phyloP scores from a whole-genome alignment of 1,139 yeast genomes.

The Hemisphaericaspora subhashii region DNA sequence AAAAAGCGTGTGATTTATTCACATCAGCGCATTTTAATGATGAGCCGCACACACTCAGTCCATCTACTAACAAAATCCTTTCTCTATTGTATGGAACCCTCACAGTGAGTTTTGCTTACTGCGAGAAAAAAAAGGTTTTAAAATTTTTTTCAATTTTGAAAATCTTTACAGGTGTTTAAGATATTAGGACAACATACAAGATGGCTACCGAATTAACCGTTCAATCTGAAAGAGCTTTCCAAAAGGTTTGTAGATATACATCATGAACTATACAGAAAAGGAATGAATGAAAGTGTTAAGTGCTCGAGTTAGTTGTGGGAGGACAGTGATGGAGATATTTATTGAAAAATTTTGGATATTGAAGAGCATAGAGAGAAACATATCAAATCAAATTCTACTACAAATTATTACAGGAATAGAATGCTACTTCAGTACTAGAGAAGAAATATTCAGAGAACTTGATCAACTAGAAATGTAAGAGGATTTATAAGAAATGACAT shows the following conservation, averaged over 20 bases:
- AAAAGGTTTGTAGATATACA: constrained; percentile 73
- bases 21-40: not conserved
- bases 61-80: not conserved
- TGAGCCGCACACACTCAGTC: constrained; percentile 1
- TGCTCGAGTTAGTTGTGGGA: too few species aligned
- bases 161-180: not conserved
- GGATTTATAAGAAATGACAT: too few species aligned
- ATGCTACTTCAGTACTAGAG: too few species aligned
- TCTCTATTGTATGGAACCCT: constrained; percentile 1
- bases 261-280: not conserved
- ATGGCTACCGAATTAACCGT: constrained; percentile 99
- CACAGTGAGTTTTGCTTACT: not conserved
- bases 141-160: constrained; percentile 2
- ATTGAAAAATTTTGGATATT: too few species aligned
- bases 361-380: too few species aligned
- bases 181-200: constrained; percentile 5
- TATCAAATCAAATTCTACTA: too few species aligned
- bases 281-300: not conserved
- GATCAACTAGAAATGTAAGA: too few species aligned
- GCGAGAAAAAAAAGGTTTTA: not conserved
- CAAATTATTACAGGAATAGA: too few species aligned
- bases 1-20: not conserved
- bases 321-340: too few species aligned
- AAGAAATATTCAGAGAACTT: too few species aligned
- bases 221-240: constrained; percentile 99